These are phyloP conservation scores for Barbarea vulgaris DNA, from an alignment of 345 rosid genomes.

Conservation along the genomic window DNA sequence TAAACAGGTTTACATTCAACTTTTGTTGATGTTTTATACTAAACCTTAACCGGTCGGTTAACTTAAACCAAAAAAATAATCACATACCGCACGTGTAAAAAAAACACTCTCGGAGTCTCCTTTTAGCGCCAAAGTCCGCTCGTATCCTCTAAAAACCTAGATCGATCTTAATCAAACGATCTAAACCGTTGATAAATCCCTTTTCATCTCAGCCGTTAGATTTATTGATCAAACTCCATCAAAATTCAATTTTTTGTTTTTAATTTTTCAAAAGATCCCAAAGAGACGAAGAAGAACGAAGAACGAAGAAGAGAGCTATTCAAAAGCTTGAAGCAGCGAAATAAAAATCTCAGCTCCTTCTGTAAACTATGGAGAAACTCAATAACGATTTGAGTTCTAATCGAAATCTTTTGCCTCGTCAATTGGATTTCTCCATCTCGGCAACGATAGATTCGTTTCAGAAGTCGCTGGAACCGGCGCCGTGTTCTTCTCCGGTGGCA, in stretches of 20 bases:
- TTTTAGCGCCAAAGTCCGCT: conserved; percentile 63
- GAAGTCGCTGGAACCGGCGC: conserved; percentile 23
- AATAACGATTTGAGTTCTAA: conserved; percentile 49
- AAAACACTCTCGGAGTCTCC: conserved; percentile 7
- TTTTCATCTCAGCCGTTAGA: conserved; percentile 44
- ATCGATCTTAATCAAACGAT: conserved; percentile 38
- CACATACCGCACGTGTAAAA: conserved; percentile 8
- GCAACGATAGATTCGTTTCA: conserved; percentile 36
- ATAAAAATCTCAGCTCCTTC: background rate
- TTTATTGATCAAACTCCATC: conserved; percentile 15
- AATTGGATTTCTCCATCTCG: conserved; percentile 53
- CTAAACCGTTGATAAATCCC: background rate
- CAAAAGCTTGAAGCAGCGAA: conserved; percentile 25
- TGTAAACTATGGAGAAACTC: conserved; percentile 46
- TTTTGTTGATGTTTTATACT: background rate
- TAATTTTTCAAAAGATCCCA: conserved; percentile 41
- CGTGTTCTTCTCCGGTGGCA: conserved; percentile 23
- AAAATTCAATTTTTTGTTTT: conserved; percentile 39
- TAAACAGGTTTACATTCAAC: background rate
- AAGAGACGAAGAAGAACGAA: conserved; percentile 39
- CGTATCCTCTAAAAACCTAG: conserved; percentile 32
- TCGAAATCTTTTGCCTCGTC: conserved; percentile 53
- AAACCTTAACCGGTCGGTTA: conserved; percentile 1
- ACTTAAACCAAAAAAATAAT: background rate
- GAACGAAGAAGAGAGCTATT: conserved; percentile 1